phyloP scores from a whole-genome alignment of 805 yeast genomes.

The Barnettozyma botsteinii region DNA sequence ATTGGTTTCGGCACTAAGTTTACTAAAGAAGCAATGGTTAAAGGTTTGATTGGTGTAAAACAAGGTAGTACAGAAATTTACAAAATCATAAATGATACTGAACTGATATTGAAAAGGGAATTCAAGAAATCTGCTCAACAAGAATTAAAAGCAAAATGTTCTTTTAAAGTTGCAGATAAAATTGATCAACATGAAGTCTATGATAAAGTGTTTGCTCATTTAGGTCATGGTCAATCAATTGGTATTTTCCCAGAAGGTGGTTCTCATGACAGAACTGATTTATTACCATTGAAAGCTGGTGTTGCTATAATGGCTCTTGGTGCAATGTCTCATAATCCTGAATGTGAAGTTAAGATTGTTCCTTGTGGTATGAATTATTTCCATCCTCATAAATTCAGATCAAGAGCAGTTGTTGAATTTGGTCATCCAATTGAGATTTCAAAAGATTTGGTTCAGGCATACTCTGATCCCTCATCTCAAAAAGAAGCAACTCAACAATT shows the following conservation, averaged over 20 bases:
- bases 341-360: conserved; percentile 75
- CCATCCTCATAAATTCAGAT: conserved; percentile 91
- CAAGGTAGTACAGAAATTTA: conserved; percentile 71
- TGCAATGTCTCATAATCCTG: conserved; percentile 74
- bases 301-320: conserved; percentile 98
- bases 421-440: conserved; percentile 79
- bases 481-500: conserved; percentile 72
- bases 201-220: conserved; percentile 75
- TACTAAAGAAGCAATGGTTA: conserved; percentile 45
- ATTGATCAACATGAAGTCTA: conserved; percentile 85
- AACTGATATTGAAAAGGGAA: conserved; percentile 60
- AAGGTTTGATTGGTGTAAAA: conserved; percentile 68
- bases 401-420: conserved; percentile 92
- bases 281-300: conserved; percentile 92
- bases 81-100: conserved; percentile 66
- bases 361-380: conserved; percentile 98
- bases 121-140: conserved; percentile 47
- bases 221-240: conserved; percentile 72
- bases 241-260: conserved; percentile 99
- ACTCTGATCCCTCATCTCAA: conserved; percentile 51
- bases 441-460: conserved; percentile 55
- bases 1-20: conserved; percentile 66
- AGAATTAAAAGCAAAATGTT: conserved; percentile 45
- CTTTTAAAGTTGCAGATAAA: conserved; percentile 69
- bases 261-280: conserved; percentile 89